phyloP scores from a whole-genome alignment of 768 basidiomycete species.

The Pholiota molesta region DNA sequence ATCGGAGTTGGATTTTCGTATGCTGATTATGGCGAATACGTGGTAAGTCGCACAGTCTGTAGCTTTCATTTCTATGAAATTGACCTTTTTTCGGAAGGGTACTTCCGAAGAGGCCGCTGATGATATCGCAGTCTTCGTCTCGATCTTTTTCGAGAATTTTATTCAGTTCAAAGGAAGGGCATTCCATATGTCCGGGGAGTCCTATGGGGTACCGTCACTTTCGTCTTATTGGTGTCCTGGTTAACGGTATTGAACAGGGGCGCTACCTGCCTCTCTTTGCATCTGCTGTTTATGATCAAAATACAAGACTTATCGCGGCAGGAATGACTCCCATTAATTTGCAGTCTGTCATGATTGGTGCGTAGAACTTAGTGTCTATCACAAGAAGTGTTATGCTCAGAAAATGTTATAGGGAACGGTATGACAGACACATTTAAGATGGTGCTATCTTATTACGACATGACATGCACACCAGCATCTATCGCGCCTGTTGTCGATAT shows the following conservation, averaged over 20 bases:
- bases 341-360: slow-evolving; percentile 72
- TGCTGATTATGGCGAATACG: slow-evolving; percentile 63
- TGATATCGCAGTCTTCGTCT: slow-evolving; percentile 71
- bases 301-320: slow-evolving; percentile 51
- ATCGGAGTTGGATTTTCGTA: slow-evolving; percentile 65
- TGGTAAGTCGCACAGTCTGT: slow-evolving; percentile 39
- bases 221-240: not conserved
- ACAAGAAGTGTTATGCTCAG: not conserved
- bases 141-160: slow-evolving; percentile 78
- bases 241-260: slow-evolving; percentile 42
- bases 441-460: slow-evolving; percentile 44
- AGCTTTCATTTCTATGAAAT: not conserved
- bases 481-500: slow-evolving; percentile 48
- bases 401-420: slow-evolving; percentile 53
- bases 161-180: slow-evolving; percentile 66
- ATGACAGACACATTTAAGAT: slow-evolving; percentile 58
- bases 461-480: slow-evolving; percentile 57
- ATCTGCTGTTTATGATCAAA: slow-evolving; percentile 75
- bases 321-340: slow-evolving; percentile 67
- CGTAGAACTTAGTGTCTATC: slow-evolving; percentile 13
- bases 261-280: slow-evolving; percentile 78
- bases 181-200: slow-evolving; percentile 75
- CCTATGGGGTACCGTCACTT: slow-evolving; percentile 61
- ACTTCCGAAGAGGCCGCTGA: slow-evolving; percentile 69
- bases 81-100: slow-evolving; percentile 34